phyloP scores from a whole-genome alignment of 768 basidiomycete species.

The Neoboletus subvelutipes region DNA sequence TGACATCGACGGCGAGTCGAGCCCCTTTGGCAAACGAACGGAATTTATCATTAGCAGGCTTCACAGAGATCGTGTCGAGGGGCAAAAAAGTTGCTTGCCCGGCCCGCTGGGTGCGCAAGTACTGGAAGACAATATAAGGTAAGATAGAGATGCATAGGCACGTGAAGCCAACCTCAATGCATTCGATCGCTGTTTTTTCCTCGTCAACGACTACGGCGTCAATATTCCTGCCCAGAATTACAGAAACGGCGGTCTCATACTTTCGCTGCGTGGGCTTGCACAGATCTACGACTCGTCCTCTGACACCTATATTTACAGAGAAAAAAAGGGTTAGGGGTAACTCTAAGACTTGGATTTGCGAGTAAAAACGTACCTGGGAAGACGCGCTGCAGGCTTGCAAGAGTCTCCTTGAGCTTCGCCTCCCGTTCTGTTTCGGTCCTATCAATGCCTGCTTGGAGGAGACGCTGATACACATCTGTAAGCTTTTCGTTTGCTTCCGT shows the following conservation, averaged over 20 bases:
- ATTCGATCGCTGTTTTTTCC: slow-evolving; percentile 96
- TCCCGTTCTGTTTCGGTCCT: slow-evolving; percentile 86
- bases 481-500: slow-evolving; percentile 92
- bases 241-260: slow-evolving; percentile 89
- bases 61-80: slow-evolving; percentile 95
- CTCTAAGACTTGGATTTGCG: neutral
- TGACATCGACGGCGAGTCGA: slow-evolving; percentile 81
- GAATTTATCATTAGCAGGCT: slow-evolving; percentile 92
- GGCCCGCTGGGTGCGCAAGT: slow-evolving; percentile 91
- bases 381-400: slow-evolving; percentile 79
- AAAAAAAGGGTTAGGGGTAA: neutral
- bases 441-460: slow-evolving; percentile 89
- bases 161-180: slow-evolving; percentile 72
- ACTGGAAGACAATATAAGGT: slow-evolving; percentile 44
- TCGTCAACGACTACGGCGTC: slow-evolving; percentile 96
- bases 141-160: neutral
- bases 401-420: slow-evolving; percentile 77
- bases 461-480: slow-evolving; percentile 73
- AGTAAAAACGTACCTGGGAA: slow-evolving; percentile 67
- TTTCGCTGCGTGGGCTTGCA: slow-evolving; percentile 93
- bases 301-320: slow-evolving; percentile 58
- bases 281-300: slow-evolving; percentile 89
- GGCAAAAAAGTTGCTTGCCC: slow-evolving; percentile 98
- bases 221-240: slow-evolving; percentile 90
- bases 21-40: slow-evolving; percentile 89